These are phyloP conservation scores for Candida ulmi DNA, from an alignment of 805 yeast species.

Conservation along the genomic window DNA sequence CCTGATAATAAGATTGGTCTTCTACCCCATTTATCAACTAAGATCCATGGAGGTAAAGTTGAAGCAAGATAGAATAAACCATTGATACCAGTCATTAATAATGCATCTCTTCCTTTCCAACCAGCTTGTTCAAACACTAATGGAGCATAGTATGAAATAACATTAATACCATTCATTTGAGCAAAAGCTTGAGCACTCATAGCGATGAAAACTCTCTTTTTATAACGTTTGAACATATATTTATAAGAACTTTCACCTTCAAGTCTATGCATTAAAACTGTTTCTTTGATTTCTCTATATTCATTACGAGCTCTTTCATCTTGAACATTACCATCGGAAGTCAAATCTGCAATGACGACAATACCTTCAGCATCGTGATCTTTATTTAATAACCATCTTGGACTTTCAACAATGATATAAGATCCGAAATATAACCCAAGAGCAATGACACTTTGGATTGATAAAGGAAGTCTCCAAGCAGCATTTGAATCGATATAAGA, in stretches of 20 bases:
- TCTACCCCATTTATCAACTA: slow-evolving; percentile 90
- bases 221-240: slow-evolving; percentile 73
- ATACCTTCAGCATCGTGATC: slow-evolving; percentile 80
- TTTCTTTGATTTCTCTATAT: slow-evolving; percentile 76
- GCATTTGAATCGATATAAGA: slow-evolving; percentile 54
- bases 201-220: slow-evolving; percentile 75
- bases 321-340: slow-evolving; percentile 71
- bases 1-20: slow-evolving; percentile 80
- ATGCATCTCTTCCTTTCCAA: slow-evolving; percentile 84
- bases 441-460: slow-evolving; percentile 74
- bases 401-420: slow-evolving; percentile 76
- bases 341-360: slow-evolving; percentile 77
- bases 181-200: slow-evolving; percentile 92
- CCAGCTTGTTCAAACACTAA: slow-evolving; percentile 93
- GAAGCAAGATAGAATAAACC: slow-evolving; percentile 53
- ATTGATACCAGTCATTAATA: slow-evolving; percentile 85
- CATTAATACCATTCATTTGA: slow-evolving; percentile 89
- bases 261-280: slow-evolving; percentile 64
- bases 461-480: slow-evolving; percentile 77
- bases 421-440: slow-evolving; percentile 65
- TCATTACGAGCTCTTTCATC: slow-evolving; percentile 65
- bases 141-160: slow-evolving; percentile 90
- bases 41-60: slow-evolving; percentile 86
- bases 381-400: slow-evolving; percentile 83
- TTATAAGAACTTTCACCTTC: slow-evolving; percentile 76